A percentile compares a stretch with the other conserved stretches of the same genome.
Evolutionary conservation across 441 rosid genomes (phyloP).

Genomic region (Cnidoscolus chayamansa): DNA sequence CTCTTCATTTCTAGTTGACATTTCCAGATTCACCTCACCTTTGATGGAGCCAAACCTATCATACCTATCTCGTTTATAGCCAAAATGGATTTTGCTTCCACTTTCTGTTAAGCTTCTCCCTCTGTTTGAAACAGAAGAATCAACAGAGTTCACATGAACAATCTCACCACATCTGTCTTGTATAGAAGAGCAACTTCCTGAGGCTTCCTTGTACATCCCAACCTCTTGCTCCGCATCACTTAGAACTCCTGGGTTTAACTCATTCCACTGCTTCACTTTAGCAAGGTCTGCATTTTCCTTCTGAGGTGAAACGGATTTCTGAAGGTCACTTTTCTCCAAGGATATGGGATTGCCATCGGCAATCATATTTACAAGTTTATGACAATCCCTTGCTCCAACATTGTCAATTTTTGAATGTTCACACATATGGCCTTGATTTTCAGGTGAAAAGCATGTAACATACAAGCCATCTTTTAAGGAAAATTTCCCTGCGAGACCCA

Average conservation of each 20-base stretch:
- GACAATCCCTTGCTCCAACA: neutral
- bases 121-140: slow-evolving; percentile 10
- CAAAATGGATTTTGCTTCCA: neutral
- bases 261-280: neutral
- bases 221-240: neutral
- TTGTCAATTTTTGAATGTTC: neutral
- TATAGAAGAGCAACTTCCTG: slow-evolving; percentile 9
- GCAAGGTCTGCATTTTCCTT: slow-evolving; percentile 1
- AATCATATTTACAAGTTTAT: neutral
- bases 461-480: neutral
- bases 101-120: neutral
- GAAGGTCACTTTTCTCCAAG: neutral
- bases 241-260: neutral
- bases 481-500: neutral
- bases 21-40: neutral
- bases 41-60: neutral
- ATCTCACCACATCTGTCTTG: slow-evolving; percentile 10
- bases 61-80: neutral
- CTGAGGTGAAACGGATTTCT: neutral
- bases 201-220: slow-evolving; percentile 2
- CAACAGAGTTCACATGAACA: slow-evolving; percentile 6
- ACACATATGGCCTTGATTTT: neutral
- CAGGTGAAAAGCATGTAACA: slow-evolving; percentile 4
- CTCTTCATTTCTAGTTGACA: neutral
- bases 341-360: neutral